These are phyloP conservation scores for Prunus campanulata DNA, from an alignment of 306 rosid genomes.

Conservation along the genomic window DNA sequence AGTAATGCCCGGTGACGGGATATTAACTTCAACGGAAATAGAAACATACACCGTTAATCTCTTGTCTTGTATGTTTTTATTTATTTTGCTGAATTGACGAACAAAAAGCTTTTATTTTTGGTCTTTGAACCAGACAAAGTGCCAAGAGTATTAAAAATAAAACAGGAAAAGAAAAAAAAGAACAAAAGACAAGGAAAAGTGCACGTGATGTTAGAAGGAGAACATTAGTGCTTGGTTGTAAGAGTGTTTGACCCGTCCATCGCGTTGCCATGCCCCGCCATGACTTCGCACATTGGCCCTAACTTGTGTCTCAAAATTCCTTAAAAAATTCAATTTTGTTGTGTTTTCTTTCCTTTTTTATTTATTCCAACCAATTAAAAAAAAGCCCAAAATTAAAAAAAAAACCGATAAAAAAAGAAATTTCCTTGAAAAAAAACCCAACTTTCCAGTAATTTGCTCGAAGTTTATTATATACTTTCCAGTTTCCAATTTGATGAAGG, in stretches of 20 bases:
- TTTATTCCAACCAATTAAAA: not conserved
- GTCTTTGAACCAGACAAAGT: not conserved
- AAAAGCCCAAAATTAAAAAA: not conserved
- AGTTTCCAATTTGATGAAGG: not conserved
- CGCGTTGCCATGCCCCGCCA: not conserved
- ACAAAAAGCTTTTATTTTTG: not conserved
- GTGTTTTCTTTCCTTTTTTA: not conserved
- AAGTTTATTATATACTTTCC: not conserved
- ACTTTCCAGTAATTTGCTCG: not conserved
- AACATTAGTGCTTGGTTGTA: not conserved
- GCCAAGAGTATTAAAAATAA: not conserved
- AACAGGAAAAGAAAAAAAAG: not conserved
- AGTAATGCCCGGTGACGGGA: too few species aligned
- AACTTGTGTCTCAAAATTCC: not conserved
- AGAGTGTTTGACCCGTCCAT: slow-evolving; percentile 19
- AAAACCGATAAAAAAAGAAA: not conserved
- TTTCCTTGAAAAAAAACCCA: not conserved
- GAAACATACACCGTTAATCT: too few species aligned
- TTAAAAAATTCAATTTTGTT: not conserved
- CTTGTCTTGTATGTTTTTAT: not conserved
- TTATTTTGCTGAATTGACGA: not conserved
- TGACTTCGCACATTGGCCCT: not conserved
- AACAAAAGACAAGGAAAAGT: not conserved
- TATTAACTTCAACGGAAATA: not conserved
- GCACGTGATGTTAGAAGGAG: slow-evolving; percentile 4